Conservation (phyloP, 2,329 filamentous ascomycete genomes). For the Trichoderma guizhouense region DNA sequence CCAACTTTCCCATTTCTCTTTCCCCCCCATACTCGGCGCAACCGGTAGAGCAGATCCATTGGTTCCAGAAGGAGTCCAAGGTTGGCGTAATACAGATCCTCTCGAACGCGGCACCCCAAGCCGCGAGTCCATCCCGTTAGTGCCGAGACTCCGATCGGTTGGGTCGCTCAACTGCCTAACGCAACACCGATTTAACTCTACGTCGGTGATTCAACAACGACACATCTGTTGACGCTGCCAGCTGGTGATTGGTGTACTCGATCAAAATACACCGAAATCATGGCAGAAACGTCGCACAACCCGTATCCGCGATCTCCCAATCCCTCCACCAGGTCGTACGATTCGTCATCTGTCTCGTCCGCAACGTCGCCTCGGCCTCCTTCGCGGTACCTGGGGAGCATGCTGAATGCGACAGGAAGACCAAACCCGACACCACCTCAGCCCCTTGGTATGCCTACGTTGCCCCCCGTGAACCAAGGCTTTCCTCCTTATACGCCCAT, state of each 20-base stretch:
- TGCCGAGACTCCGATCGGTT: slow-evolving; percentile 13
- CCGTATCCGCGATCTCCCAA: slow-evolving; percentile 60
- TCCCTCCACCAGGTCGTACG: slow-evolving; percentile 59
- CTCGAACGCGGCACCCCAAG: neutral
- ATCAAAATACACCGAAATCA: slow-evolving; percentile 35
- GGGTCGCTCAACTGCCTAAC: slow-evolving; percentile 11
- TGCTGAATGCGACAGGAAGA: slow-evolving; percentile 52
- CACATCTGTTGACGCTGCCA: neutral
- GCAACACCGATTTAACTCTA: neutral
- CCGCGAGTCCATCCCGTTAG: slow-evolving; percentile 8
- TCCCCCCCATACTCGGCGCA: neutral
- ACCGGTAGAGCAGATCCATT: neutral
- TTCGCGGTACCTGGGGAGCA: slow-evolving; percentile 49
- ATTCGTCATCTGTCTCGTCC: slow-evolving; percentile 62
- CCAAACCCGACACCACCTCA: slow-evolving; percentile 49
- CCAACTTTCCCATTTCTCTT: neutral
- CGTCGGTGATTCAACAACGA: slow-evolving; percentile 5
- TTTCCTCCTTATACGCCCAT: slow-evolving; percentile 55
- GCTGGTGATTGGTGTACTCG: neutral
- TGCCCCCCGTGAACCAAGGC: slow-evolving; percentile 45
- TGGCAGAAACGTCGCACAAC: slow-evolving; percentile 55
- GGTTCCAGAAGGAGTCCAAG: neutral
- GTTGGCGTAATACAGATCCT: slow-evolving; percentile 12
- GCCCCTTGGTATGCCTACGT: slow-evolving; percentile 51
- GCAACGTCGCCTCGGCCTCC: slow-evolving; percentile 57